These are phyloP conservation scores for Candida alai DNA, from an alignment of 805 yeast species.

Conservation along the genomic window DNA sequence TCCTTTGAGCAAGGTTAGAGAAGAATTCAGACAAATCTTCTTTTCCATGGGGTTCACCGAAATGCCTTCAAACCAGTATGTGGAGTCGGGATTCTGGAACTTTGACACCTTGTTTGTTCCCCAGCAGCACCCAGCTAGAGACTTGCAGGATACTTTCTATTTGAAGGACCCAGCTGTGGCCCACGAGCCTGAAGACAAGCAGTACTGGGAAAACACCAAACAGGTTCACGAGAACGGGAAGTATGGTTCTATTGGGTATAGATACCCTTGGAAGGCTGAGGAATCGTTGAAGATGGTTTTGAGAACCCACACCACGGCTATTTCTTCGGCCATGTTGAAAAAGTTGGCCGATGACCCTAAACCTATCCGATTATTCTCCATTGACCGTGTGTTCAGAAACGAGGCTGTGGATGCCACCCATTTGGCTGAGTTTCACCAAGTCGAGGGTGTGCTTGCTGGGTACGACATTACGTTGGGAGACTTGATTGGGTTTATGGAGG, in stretches of 20 bases:
- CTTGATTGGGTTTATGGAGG: slow-evolving; percentile 96
- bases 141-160: slow-evolving; percentile 96
- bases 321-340: slow-evolving; percentile 84
- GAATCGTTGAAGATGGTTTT: slow-evolving; percentile 89
- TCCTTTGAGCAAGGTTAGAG: slow-evolving; percentile 94
- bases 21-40: slow-evolving; percentile 96
- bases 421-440: slow-evolving; percentile 98
- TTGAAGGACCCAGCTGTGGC: slow-evolving; percentile 88
- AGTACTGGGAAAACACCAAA: slow-evolving; percentile 73
- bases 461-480: slow-evolving; percentile 93
- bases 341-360: slow-evolving; percentile 82
- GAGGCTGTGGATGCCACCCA: slow-evolving; percentile 99
- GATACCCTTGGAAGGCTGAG: slow-evolving; percentile 94
- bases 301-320: slow-evolving; percentile 97
- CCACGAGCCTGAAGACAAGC: slow-evolving; percentile 74
- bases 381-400: slow-evolving; percentile 97
- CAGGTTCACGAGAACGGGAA: slow-evolving; percentile 87
- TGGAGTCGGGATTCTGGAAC: slow-evolving; percentile 98
- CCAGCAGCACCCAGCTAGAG: slow-evolving; percentile 99
- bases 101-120: slow-evolving; percentile 96
- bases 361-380: slow-evolving; percentile 89
- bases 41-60: slow-evolving; percentile 97
- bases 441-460: slow-evolving; percentile 98
- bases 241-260: slow-evolving; percentile 93
- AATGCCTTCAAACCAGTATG: slow-evolving; percentile 98